Evolutionary conservation across 805 yeast species (phyloP).

Genomic region (Schwanniomyces polymorphus): DNA sequence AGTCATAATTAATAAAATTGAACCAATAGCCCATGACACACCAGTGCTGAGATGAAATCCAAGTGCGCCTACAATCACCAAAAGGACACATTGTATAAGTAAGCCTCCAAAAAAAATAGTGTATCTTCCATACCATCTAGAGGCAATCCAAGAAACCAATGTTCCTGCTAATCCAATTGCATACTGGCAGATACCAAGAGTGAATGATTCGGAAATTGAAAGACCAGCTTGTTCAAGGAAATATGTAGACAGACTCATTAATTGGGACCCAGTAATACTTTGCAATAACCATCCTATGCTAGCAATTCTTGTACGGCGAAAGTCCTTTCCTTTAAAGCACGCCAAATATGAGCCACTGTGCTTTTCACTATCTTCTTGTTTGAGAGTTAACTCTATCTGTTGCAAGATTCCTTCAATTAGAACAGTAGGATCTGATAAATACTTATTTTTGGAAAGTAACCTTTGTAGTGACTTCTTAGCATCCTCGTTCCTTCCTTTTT

Average conservation of each 20-base stretch:
- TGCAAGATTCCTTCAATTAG: background rate
- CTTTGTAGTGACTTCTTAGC: slow-evolving; percentile 31
- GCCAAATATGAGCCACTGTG: slow-evolving; percentile 27
- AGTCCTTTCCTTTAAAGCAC: slow-evolving; percentile 44
- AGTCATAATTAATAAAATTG: slow-evolving; percentile 17
- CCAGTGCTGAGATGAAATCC: slow-evolving; percentile 20
- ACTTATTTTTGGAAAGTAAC: slow-evolving; percentile 4
- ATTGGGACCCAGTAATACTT: slow-evolving; percentile 31
- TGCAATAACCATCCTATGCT: slow-evolving; percentile 12
- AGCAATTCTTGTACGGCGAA: slow-evolving; percentile 46
- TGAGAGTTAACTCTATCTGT: slow-evolving; percentile 1
- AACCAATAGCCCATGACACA: slow-evolving; percentile 17
- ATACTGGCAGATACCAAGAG: slow-evolving; percentile 32
- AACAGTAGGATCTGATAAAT: background rate
- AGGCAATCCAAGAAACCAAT: slow-evolving; percentile 27
- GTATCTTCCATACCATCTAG: slow-evolving; percentile 39
- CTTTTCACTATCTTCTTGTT: background rate
- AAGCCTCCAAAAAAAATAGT: slow-evolving; percentile 37
- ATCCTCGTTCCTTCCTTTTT: slow-evolving; percentile 28
- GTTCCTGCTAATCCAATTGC: slow-evolving; percentile 31
- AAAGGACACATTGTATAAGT: slow-evolving; percentile 26
- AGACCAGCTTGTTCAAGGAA: slow-evolving; percentile 39
- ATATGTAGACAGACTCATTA: slow-evolving; percentile 36
- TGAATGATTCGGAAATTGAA: slow-evolving; percentile 16
- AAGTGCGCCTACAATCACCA: slow-evolving; percentile 43